Evolutionary conservation across 768 basidiomycete species (phyloP), one percentile per base, ranked within the genome.

Genomic region (Tricholoma bakamatsutake): DNA sequence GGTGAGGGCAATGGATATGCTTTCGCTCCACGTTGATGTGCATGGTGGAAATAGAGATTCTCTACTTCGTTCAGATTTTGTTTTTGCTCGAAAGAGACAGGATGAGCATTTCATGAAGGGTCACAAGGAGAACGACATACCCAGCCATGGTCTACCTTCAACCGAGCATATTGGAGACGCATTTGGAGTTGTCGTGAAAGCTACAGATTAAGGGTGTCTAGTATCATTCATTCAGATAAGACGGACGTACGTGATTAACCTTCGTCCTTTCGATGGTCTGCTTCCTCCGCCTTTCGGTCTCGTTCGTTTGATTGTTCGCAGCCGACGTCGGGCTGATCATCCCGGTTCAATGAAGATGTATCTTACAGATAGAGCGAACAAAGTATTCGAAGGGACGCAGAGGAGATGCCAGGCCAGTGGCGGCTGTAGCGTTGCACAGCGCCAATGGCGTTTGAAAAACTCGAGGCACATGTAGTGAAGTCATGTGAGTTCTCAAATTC

Each of bases 131-230:
- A 46, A 49, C 11, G 39, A 73, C 83, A 40, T 66, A 88, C 88
- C 88, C 88, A 90, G 43, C 88, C 88, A 65, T 88, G 79, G 59
- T 90, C 87, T 49, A 90, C 88, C 65, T 90, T 90, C 56, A 90
- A 73, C 65, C 80, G 77, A 12, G 88, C 88, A 62, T 90, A 90
- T 63, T 87, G 88, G 15, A 90, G 73, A 24, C 88, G 80, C 69
- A 87, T 76, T 63, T 85, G 85, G 21, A 90, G 74, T 59, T 90
- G 87, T 58, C 84, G 77, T 3, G 84, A 83, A 27, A 89, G 76
- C 88, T 90, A 61, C 39, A 54, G 21, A 57, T 28, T 43, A 50
- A 35, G 28, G 28, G 12, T 8, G 3, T 48, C 15, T n/a, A 35
- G 42, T 43, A 13, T 37, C 53, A 21, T 31, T 30, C 28, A 52